Percentiles rank a stretch among this genome's conserved stretches.
Conservation (phyloP, 2,329 filamentous ascomycete genomes). For the Colletotrichum sp. region DNA sequence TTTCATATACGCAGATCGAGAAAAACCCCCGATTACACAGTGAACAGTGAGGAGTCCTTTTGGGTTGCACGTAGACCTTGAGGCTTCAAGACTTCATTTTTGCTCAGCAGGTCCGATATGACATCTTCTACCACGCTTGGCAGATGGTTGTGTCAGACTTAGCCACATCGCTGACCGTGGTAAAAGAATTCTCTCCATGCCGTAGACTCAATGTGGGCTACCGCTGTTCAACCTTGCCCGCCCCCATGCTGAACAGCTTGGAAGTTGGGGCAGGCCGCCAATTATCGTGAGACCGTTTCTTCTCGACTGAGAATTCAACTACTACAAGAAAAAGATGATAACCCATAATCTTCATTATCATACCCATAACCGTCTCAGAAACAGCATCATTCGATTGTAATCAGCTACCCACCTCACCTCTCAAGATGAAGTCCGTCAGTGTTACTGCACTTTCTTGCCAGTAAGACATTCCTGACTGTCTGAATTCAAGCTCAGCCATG, state of each 20-base stretch:
- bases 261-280: rapidly evolving
- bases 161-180: not conserved
- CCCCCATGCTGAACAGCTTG: rapidly evolving
- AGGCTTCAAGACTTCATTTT: not conserved
- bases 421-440: too few species aligned
- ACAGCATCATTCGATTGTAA: not conserved
- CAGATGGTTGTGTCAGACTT: not conserved
- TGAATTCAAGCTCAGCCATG: too few species aligned
- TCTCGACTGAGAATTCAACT: too few species aligned
- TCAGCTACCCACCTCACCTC: too few species aligned
- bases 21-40: rapidly evolving
- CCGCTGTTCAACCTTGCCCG: not conserved
- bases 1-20: not conserved
- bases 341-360: rapidly evolving
- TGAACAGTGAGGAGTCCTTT: rapidly evolving
- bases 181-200: not conserved
- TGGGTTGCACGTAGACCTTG: not conserved
- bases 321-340: too few species aligned
- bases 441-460: too few species aligned
- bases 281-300: rapidly evolving
- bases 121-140: not conserved
- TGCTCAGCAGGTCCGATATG: not conserved
- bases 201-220: not conserved
- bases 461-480: too few species aligned
- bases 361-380: not conserved